These are phyloP conservation scores for Pyrenophora seminiperda DNA, from an alignment of 2,329 filamentous ascomycete species.

Conservation along the genomic window DNA sequence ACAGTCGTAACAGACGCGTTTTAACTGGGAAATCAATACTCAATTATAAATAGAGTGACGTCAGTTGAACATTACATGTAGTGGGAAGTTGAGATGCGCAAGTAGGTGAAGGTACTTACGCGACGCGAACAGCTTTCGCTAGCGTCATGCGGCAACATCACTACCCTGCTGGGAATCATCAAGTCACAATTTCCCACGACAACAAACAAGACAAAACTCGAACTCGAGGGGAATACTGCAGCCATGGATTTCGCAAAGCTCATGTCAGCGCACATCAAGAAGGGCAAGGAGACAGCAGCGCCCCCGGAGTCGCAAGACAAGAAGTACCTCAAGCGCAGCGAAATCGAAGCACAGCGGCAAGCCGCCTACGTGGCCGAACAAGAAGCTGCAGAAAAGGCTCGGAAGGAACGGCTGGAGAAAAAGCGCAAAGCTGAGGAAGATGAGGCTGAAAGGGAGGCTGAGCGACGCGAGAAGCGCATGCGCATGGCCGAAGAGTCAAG, in stretches of 20 bases:
- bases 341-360: slow-evolving; percentile 81
- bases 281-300: slow-evolving; percentile 64
- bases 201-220: not conserved
- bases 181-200: slow-evolving; percentile 3
- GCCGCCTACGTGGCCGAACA: slow-evolving; percentile 84
- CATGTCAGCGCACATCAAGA: slow-evolving; percentile 91
- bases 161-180: slow-evolving; percentile 11
- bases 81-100: not conserved
- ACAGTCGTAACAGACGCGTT: not conserved
- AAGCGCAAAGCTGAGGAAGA: slow-evolving; percentile 94
- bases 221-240: slow-evolving; percentile 1
- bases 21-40: not conserved
- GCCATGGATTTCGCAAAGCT: slow-evolving; percentile 93
- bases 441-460: slow-evolving; percentile 69
- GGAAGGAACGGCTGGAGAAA: slow-evolving; percentile 69
- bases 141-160: slow-evolving; percentile 23
- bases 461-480: slow-evolving; percentile 80
- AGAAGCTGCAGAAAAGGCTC: slow-evolving; percentile 71
- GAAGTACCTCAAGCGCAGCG: slow-evolving; percentile 84
- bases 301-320: slow-evolving; percentile 41
- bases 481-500: slow-evolving; percentile 81
- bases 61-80: slow-evolving; percentile 4
- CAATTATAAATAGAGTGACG: not conserved
- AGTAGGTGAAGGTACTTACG: slow-evolving; percentile 14
- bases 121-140: slow-evolving; percentile 29